Conservation (phyloP, 2,329 filamentous ascomycete species). For the Hymenoscyphus occultus region DNA sequence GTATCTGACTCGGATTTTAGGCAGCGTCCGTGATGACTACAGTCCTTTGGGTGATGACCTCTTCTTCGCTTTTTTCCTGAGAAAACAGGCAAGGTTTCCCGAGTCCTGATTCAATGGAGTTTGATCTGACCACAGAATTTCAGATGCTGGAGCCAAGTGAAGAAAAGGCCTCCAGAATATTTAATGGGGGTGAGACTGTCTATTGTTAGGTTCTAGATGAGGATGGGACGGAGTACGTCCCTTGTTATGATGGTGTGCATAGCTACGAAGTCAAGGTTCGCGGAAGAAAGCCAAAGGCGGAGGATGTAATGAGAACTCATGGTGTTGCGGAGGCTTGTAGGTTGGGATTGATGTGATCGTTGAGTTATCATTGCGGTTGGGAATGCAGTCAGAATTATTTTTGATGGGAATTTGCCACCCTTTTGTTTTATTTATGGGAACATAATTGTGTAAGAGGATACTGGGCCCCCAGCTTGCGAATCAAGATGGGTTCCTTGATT, state of each 20-base stretch:
- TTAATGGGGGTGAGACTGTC: not conserved
- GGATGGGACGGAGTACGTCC: not conserved
- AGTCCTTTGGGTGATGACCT: not conserved
- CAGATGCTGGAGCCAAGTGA: not conserved
- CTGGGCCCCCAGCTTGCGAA: no score
- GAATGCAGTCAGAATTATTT: no score
- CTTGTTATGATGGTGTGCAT: not conserved
- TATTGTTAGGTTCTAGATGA: not conserved
- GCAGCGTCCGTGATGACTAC: not conserved
- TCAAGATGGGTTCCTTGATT: no score
- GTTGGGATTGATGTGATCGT: not conserved
- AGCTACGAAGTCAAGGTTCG: not conserved
- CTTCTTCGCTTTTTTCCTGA: not conserved
- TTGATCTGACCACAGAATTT: not conserved
- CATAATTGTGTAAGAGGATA: no score
- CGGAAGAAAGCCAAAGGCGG: not conserved
- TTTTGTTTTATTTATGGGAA: no score
- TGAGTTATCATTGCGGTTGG: no score
- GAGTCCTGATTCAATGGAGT: not conserved
- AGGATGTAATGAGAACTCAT: not conserved
- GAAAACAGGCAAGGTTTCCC: not conserved
- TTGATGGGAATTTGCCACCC: no score
- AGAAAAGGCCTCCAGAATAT: not conserved
- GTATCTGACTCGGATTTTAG: not conserved
- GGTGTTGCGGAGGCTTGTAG: not conserved